Evolutionary conservation across 768 basidiomycete species (phyloP).

Genomic region (Macrolepiota dolichaula): DNA sequence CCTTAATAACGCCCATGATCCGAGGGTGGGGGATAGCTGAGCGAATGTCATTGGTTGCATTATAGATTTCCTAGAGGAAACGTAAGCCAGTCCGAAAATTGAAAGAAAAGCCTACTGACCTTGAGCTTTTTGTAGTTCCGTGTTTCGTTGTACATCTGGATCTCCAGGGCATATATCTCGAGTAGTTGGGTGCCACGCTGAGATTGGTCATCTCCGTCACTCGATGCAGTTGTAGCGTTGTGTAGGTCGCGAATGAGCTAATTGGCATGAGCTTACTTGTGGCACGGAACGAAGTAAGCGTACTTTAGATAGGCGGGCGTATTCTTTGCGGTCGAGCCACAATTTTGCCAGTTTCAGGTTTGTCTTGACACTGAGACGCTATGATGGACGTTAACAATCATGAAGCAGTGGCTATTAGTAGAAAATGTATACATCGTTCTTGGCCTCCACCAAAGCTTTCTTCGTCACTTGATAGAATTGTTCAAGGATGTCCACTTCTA

Average conservation of each 20-base stretch:
- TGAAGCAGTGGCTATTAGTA: neutral
- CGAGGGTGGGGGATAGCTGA: slow-evolving; percentile 97
- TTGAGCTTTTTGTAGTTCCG: slow-evolving; percentile 96
- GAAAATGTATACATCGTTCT: slow-evolving; percentile 75
- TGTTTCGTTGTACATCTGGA: slow-evolving; percentile 98
- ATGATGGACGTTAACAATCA: slow-evolving; percentile 5
- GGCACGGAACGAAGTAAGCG: slow-evolving; percentile 8
- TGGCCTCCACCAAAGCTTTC: slow-evolving; percentile 85
- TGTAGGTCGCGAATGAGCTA: slow-evolving; percentile 81
- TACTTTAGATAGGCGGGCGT: slow-evolving; percentile 77
- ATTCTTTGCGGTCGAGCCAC: slow-evolving; percentile 96
- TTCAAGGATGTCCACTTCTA: slow-evolving; percentile 86
- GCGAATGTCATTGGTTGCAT: slow-evolving; percentile 87
- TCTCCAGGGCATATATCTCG: slow-evolving; percentile 97
- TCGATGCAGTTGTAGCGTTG: slow-evolving; percentile 52
- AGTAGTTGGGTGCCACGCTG: slow-evolving; percentile 92
- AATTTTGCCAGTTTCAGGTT: slow-evolving; percentile 96
- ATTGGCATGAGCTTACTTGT: neutral
- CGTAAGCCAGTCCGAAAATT: neutral
- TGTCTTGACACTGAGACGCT: slow-evolving; percentile 93
- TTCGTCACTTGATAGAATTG: slow-evolving; percentile 95
- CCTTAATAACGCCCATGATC: slow-evolving; percentile 98
- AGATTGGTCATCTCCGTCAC: slow-evolving; percentile 78
- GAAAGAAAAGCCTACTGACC: slow-evolving; percentile 34
- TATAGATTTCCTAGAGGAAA: slow-evolving; percentile 85